Evolutionary conservation across 1,284 basidiomycete species (phyloP), one percentile per base, ranked within the genome.

Genomic region (Ustilago loliicola): DNA sequence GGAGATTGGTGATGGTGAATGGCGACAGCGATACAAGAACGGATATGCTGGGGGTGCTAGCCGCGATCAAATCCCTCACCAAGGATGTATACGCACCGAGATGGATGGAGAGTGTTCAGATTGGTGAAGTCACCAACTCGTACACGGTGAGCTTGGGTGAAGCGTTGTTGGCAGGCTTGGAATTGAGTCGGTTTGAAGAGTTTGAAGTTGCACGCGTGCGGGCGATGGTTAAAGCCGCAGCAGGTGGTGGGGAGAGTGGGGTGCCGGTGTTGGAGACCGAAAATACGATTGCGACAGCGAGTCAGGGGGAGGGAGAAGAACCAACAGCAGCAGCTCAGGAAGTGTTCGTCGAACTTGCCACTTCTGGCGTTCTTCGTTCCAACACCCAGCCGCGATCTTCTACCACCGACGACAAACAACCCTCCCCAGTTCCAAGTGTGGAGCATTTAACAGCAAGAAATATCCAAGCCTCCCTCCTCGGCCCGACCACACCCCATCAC

Each of bases 101-200:
- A 5, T 88, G 90, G 30, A 91, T 92, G 42, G 92, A 96, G 84
- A 90, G 89, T 10, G 88, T 98, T 42, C 92, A 92, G 83, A 95
- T 99, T 75, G 97, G 97, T 48, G 95, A 98, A 87, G 94, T 98
- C 80, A 96, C 94, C 15, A 94, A 93, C 82, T 94, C 91, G 83
- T 99, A 95, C 88, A 95, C 95, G 1, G 92, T 99, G 73, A 93
- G 94, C 11, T 90, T 99, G 53, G 95, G 94, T 69, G 97, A 99
- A 75, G 91, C 93, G 79, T 88, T 98, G 70, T 88, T 97, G 75
- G 90, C 89, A 3, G 90, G 91, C 1, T 87, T 98, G 70, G 92
- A 92, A 85, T 93, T 98, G 91, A 96, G 95, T 13, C 76, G 96
- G 93, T 97, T 98, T 84, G 97, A 99, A 83, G 96, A 77, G 29